Base-by-base conservation (phyloP, 164 flowering plant species). In the Tetrastigma voinierianum region DNA sequence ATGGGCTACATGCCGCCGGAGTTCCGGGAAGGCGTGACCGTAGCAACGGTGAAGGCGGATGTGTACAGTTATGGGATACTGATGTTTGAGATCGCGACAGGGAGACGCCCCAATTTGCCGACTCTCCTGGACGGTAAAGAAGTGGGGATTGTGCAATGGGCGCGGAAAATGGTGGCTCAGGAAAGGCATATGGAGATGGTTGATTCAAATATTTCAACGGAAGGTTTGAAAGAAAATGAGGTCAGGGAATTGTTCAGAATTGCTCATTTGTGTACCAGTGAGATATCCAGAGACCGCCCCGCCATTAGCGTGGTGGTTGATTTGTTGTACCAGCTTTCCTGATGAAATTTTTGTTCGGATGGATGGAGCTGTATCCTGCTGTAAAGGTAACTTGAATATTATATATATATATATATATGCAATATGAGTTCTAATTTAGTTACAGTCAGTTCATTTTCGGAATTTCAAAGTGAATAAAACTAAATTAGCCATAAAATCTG, bases 1-100 rank as follows among this genome's bases (percentile, higher is more conserved):
- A 82, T 86, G 83, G 98, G 98, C 17, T 93, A 93, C 78, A 89
- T 93, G 91, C 98, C 98, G 9, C 98, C 98, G 65, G 98, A 93
- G 87, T 90, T 86, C 66, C 63, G 62, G 60, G 81, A 66, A 2
- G 98, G 93, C 2, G 46, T 72, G 19, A 78, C 86, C 16, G 64
- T 44, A 46, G 98, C 98, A 7, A 83, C 93, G 0, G 64, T 64
- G 17, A 78, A 72, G 62, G 93, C 83, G 0, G 98, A 93, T 63
- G 90, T 89, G 13, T 93, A 89, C 67, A 90, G 98, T 52, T 93
- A 89, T 60, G 98, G 96, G 46, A 64, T 89, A 0, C 59, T 93
- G 65, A 85, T 87, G 91, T 10, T 93, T 46, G 98, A 93, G 80
- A 75, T 84, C 14, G 88, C 84, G 1, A 85, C 87, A 0, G 91